A percentile compares a stretch with the other conserved stretches of the same genome.
phyloP scores from a whole-genome alignment of 441 rosid genomes.

The Metrosideros polymorpha region DNA sequence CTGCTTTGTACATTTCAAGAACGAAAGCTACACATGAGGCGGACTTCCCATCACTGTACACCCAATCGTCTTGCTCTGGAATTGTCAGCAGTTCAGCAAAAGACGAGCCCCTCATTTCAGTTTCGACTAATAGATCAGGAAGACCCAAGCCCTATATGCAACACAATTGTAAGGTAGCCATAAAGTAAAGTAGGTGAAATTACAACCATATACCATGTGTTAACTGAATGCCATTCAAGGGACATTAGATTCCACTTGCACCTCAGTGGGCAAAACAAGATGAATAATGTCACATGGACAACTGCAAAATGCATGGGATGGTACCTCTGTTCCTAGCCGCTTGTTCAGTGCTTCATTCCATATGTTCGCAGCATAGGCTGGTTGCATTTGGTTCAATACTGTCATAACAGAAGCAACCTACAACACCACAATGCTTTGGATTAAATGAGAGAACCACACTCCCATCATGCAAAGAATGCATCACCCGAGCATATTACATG shows the following conservation, averaged over 20 bases:
- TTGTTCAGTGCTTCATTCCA: slow-evolving; percentile 81
- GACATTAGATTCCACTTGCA: background rate
- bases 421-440: background rate
- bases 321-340: slow-evolving; percentile 87
- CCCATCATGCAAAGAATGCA: background rate
- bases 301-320: background rate
- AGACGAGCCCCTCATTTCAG: slow-evolving; percentile 74
- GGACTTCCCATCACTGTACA: slow-evolving; percentile 84
- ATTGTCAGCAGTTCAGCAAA: slow-evolving; percentile 71
- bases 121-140: slow-evolving; percentile 71
- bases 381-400: slow-evolving; percentile 4
- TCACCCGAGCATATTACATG: background rate
- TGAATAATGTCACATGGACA: background rate
- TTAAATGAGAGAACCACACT: background rate
- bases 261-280: background rate
- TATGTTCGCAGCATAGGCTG: background rate
- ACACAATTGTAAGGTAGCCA: background rate
- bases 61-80: slow-evolving; percentile 94
- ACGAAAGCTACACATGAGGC: slow-evolving; percentile 81
- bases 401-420: slow-evolving; percentile 2
- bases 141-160: slow-evolving; percentile 62
- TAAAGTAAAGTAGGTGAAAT: background rate
- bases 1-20: slow-evolving; percentile 91
- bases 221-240: background rate
- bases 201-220: background rate